Percentiles rank a stretch among this genome's conserved stretches.
phyloP scores from a whole-genome alignment of 176 grass and related monocot species.

The Oryza longistaminata region DNA sequence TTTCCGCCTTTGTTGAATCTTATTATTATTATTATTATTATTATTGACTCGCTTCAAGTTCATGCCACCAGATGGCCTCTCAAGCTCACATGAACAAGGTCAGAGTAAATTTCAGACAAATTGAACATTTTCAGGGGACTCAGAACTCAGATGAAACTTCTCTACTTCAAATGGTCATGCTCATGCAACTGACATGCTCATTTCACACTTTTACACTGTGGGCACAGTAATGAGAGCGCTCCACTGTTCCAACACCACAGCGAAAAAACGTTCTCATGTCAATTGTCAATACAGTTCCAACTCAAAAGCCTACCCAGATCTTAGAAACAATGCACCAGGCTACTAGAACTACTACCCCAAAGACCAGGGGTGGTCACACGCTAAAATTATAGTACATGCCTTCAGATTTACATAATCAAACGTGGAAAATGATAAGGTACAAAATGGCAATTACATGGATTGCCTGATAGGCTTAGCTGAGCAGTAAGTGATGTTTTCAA shows the following conservation, averaged over 20 bases:
- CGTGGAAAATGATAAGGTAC: background rate
- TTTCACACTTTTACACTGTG: background rate
- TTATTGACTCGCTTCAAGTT: background rate
- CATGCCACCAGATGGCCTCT: too few relatives aligned
- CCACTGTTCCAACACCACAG: background rate
- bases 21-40: too few relatives aligned
- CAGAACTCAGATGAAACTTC: background rate
- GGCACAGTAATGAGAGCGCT: background rate
- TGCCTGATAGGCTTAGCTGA: background rate
- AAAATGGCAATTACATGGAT: conserved; percentile 16
- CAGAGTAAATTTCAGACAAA: too few relatives aligned
- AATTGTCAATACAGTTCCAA: conserved; percentile 19
- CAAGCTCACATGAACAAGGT: too few relatives aligned
- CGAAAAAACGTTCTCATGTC: background rate
- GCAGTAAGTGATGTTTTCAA: conserved; percentile 3
- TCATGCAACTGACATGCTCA: background rate
- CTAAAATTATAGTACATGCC: conserved; percentile 21
- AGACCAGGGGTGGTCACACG: background rate
- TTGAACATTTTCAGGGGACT: too few relatives aligned
- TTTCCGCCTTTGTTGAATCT: background rate
- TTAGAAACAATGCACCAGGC: background rate
- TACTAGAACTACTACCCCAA: background rate
- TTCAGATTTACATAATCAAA: conserved; percentile 35
- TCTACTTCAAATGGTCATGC: background rate
- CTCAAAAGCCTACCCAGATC: conserved; percentile 1